Percentiles rank a stretch among this genome's conserved stretches.
Conservation (phyloP, 306 rosid genomes). For the Corylus heterophylla region DNA sequence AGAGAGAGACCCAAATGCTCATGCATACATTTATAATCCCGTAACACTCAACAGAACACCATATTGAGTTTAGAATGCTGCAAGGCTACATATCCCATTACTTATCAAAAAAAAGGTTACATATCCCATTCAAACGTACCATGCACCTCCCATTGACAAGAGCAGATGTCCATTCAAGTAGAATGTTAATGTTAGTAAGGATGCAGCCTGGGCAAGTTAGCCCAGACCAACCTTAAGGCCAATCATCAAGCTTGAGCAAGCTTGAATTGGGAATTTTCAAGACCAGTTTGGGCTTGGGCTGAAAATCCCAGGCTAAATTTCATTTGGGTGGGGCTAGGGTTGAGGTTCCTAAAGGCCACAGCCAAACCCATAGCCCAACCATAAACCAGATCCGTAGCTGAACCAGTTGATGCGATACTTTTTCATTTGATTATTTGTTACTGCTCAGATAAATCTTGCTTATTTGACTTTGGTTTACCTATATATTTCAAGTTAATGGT, state of each 20-base stretch:
- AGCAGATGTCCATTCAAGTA: neutral
- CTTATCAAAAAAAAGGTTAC: neutral
- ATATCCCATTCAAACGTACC: neutral
- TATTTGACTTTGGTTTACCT: neutral
- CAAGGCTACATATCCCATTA: neutral
- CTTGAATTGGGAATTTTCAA: neutral
- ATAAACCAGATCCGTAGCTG: neutral
- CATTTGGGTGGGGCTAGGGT: neutral
- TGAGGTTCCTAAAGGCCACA: neutral
- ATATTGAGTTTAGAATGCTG: neutral
- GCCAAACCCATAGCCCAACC: neutral
- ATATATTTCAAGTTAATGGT: neutral
- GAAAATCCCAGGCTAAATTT: neutral
- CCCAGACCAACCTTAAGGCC: constrained; percentile 5
- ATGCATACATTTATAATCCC: neutral
- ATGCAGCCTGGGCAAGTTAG: neutral
- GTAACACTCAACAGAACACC: neutral
- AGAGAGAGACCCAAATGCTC: neutral
- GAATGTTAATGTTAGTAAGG: neutral
- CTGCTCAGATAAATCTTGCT: neutral
- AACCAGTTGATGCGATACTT: neutral
- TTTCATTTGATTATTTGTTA: neutral
- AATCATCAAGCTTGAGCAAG: neutral
- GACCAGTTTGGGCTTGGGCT: too few species aligned
- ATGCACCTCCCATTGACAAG: neutral